Evolutionary conservation across 208 protist genomes (phyloP).

Genomic region (Sergeia podlipaevii): DNA sequence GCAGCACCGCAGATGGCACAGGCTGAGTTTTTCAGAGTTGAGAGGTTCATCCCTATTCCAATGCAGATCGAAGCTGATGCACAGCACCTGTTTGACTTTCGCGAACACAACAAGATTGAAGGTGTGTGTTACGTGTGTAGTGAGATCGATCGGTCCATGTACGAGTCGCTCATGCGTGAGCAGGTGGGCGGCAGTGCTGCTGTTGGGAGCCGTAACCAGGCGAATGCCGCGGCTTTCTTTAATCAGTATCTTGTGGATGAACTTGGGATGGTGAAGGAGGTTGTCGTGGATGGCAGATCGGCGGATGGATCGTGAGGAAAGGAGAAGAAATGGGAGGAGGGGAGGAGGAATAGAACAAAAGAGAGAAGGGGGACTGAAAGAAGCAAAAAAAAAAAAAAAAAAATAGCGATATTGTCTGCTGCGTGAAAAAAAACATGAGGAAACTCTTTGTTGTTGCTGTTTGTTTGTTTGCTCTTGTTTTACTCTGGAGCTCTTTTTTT

Average conservation of each 20-base stretch:
- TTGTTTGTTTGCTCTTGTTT: too few species aligned
- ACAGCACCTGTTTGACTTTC: constrained; percentile 77
- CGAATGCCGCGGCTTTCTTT: constrained; percentile 38
- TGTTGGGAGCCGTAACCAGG: background rate
- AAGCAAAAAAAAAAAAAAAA: constrained; percentile 16
- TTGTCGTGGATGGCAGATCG: constrained; percentile 45
- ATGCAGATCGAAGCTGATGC: constrained; percentile 90
- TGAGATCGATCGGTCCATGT: constrained; percentile 64
- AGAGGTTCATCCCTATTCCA: constrained; percentile 80
- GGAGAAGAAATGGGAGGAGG: background rate
- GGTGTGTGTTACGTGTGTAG: constrained; percentile 77
- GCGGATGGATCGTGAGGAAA: constrained; percentile 34
- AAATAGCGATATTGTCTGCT: background rate
- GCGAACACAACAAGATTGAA: constrained; percentile 69
- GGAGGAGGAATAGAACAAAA: background rate
- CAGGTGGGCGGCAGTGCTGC: constrained; percentile 14
- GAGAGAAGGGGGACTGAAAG: background rate
- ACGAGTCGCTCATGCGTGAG: constrained; percentile 55
- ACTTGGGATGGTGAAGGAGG: constrained; percentile 61
- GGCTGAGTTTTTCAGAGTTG: constrained; percentile 79
- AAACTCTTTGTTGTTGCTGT: too few species aligned
- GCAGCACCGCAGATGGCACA: constrained; percentile 14
- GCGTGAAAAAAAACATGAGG: background rate
- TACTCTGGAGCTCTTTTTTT: too few species aligned
- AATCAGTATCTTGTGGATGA: constrained; percentile 86